Percentiles rank a stretch among this genome's conserved stretches.
These are phyloP conservation scores for Magnusiomyces paraingens DNA, from an alignment of 1,139 yeast genomes.

Conservation along the genomic window DNA sequence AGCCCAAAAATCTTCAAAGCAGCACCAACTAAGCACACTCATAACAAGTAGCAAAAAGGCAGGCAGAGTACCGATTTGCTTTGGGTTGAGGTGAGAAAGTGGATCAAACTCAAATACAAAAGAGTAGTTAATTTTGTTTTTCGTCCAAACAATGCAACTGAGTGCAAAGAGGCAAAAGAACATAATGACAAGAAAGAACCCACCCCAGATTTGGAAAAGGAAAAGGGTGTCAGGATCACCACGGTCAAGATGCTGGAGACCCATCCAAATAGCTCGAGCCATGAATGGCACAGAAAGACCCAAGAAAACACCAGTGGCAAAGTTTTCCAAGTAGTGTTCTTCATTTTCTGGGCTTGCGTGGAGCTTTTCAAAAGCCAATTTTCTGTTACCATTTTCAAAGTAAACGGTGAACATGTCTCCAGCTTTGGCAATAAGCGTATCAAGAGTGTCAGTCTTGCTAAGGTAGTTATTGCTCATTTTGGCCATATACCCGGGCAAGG, in stretches of 20 bases:
- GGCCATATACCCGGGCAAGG: conserved; percentile 52
- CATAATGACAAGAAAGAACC: conserved; percentile 62
- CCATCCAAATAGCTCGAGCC: conserved; percentile 46
- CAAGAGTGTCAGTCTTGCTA: conserved; percentile 58
- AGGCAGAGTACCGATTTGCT: conserved; percentile 60
- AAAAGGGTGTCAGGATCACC: conserved; percentile 33
- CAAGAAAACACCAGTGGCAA: conserved; percentile 48
- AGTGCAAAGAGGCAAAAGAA: conserved; percentile 58
- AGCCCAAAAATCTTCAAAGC: conserved; percentile 69
- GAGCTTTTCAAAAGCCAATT: conserved; percentile 66
- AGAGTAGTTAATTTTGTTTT: conserved; percentile 74
- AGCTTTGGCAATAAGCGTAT: conserved; percentile 51
- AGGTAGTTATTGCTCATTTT: conserved; percentile 52
- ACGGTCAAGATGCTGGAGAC: conserved; percentile 33
- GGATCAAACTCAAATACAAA: conserved; percentile 87
- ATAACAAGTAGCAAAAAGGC: conserved; percentile 51
- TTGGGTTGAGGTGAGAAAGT: conserved; percentile 58
- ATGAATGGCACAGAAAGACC: conserved; percentile 70
- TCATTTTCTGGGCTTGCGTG: conserved; percentile 43
- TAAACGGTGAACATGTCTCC: conserved; percentile 63
- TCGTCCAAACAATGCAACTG: conserved; percentile 67
- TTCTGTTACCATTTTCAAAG: conserved; percentile 69
- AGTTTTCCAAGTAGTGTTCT: conserved; percentile 30
- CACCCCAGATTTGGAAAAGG: conserved; percentile 86
- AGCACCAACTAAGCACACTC: conserved; percentile 63